Percentiles rank a stretch among this genome's conserved stretches.
Evolutionary conservation across 208 protist species (phyloP).

Genomic region (Trypanosoma lewisi): DNA sequence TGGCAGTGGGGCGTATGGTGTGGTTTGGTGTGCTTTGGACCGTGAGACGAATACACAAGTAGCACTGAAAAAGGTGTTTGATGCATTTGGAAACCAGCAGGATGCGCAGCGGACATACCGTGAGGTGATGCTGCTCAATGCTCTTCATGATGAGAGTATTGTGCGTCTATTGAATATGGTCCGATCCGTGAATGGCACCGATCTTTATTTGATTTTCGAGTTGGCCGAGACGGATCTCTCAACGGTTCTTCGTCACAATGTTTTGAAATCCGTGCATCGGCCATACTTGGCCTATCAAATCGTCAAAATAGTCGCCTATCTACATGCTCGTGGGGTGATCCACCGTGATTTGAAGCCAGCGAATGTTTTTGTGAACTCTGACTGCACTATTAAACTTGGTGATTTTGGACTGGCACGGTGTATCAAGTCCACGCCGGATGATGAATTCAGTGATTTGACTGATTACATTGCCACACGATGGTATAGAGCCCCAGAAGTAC

Average conservation of each 20-base stretch:
- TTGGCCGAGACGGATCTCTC: constrained; percentile 94
- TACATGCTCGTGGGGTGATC: constrained; percentile 87
- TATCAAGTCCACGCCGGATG: constrained; percentile 32
- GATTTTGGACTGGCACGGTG: constrained; percentile 98
- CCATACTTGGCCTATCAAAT: constrained; percentile 96
- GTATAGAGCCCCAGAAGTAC: constrained; percentile 98
- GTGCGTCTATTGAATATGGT: constrained; percentile 95
- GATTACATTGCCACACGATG: constrained; percentile 97
- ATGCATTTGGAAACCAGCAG: constrained; percentile 94
- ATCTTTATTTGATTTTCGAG: constrained; percentile 98
- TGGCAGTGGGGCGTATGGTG: constrained; percentile 95
- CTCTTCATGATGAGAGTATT: constrained; percentile 88
- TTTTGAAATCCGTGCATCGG: constrained; percentile 94
- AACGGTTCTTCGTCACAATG: constrained; percentile 93
- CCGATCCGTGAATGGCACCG: constrained; percentile 95
- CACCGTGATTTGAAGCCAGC: constrained; percentile 94
- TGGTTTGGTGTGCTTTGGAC: constrained; percentile 94
- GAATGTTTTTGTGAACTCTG: constrained; percentile 91
- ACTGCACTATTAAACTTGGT: constrained; percentile 94
- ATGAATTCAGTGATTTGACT: no score
- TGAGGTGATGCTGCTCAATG: constrained; percentile 95
- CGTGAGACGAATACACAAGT: constrained; percentile 77
- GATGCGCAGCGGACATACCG: constrained; percentile 95
- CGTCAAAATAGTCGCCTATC: constrained; percentile 92
- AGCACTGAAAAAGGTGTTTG: constrained; percentile 97